Evolutionary conservation across 2,329 filamentous ascomycete species (phyloP), one percentile per base, ranked within the genome.

Genomic region (Epichloe festucae): DNA sequence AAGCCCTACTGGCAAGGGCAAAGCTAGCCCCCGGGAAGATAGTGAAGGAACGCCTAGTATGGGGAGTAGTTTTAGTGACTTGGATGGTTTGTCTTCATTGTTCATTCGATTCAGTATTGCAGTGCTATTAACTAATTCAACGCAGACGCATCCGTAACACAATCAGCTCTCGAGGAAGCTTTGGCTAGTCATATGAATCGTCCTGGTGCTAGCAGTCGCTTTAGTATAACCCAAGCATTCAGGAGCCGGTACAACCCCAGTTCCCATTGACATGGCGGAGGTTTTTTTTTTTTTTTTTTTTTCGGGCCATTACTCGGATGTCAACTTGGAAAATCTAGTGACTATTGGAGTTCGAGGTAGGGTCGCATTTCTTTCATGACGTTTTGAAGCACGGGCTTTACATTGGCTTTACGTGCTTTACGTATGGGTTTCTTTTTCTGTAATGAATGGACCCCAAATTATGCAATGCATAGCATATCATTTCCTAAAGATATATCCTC

Each of bases 41-140:
- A 88, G 84, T 60, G 84, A 89, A 55, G 84, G 84, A 14, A 84
- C 82, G 14, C 85, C 84, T 1, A 89, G 85, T 59, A 89, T 89
- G 81, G 85, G 87, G 1, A 91, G 87, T 64, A 90, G 86, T 59
- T 93, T 89, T 60, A 91, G 86, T 66, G 88, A 93, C 69, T 74
- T 94, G 43, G 87, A 91, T 63, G 86, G 85, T 79, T 71, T 54
- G 65, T 58, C 53, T 43, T 23, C 47, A 36, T 23, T 5, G 7
- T 17, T 50, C n/a, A 53, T 45, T 42, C 14, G 48, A 47, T 50
- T 48, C 10, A 35, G 48, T 48, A 48, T 7, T 19, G 38, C 15
- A 54, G 11, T 34, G 2, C 5, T 27, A 3, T 39, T 56, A 35
- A 55, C 49, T 39, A 46, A 44, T 19, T 21, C 5, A 2, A 17